Conservation (phyloP, 2,329 filamentous ascomycete species). For the Colletotrichum viniferum region DNA sequence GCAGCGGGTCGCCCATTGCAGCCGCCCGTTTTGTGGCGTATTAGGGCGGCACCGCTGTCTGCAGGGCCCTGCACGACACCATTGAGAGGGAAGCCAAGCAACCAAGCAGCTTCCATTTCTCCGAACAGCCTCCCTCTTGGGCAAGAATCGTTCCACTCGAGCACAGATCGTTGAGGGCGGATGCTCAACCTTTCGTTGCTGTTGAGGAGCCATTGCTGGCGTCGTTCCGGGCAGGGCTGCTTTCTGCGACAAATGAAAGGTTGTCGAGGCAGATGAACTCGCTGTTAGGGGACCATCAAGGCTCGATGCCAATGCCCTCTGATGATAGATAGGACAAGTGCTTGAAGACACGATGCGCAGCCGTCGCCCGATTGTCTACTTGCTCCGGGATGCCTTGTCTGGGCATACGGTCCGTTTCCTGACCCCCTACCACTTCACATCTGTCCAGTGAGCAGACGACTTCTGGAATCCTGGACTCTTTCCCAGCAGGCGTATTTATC, state of each 20-base stretch:
- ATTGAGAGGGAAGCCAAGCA: not conserved
- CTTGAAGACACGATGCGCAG: not conserved
- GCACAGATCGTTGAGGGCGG: not conserved
- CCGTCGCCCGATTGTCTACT: not conserved
- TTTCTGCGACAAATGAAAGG: not conserved
- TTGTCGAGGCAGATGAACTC: not conserved
- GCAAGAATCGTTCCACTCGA: slow-evolving; percentile 10
- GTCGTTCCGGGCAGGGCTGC: not conserved
- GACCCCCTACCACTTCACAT: not conserved
- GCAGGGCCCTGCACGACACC: not conserved
- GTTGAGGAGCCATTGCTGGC: not conserved
- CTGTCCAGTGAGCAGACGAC: not conserved
- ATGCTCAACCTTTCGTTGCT: slow-evolving; percentile 4
- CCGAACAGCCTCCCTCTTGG: not conserved
- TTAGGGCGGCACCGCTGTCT: not conserved
- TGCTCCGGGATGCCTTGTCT: not conserved
- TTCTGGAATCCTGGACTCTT: not conserved
- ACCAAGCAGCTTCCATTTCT: slow-evolving; percentile 18
- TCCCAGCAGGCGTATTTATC: not conserved
- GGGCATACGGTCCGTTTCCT: not conserved
- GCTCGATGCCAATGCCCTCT: not conserved
- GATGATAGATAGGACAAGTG: not conserved
- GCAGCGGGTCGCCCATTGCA: not conserved
- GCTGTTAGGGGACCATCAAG: not conserved
- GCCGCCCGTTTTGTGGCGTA: not conserved